Evolutionary conservation across 2,329 filamentous ascomycete species (phyloP), one percentile per base, ranked within the genome.

Genomic region (Westerdykella sp.): DNA sequence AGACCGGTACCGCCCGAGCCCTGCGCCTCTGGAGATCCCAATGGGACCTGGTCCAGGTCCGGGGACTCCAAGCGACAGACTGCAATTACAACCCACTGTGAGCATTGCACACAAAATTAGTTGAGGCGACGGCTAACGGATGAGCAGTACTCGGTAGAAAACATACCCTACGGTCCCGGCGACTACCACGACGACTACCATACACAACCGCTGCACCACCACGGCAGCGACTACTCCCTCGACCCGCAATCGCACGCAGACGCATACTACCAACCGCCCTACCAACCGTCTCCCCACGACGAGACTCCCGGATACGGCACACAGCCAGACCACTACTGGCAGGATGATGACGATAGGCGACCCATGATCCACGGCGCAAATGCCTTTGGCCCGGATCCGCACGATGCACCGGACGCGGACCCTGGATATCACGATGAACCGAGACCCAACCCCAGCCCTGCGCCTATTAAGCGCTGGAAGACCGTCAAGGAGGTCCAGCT

Each of bases 401-500:
- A 70, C 45, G 56, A 68, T 9, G 65, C 69, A 15, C 49, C 58
- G 4, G 59, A 67, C 37, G 62, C 71, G 45, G 68, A 73, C 25
- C 49, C 51, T 14, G 57, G 54, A 11, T 70, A 68, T 46, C 56
- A 66, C 16, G 70, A 73, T 44, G 63, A 69, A 25, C 67, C 69
- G 11, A 50, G 63, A 50, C 72, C 72, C 47, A 73, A 74, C 42
- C 73, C 77, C 15, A 75, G 73, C 52, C 78, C 74, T 43, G 78
- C 73, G 50, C 78, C 78, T 4, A 81, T 97, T 54, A 84, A 87
- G 66, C 79, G 93, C 65, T 97, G 88, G 87, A 98, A 97, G 75
- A 98, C 93, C 0, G 91, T 98, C 39, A 98, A 97, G 71, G 88
- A 96, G 72, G 91, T 98, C n/a, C 83, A 94, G 58, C 71, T 98